Evolutionary conservation across 1,139 yeast genomes (phyloP), one percentile per base, ranked within the genome.

Genomic region (Magnusiomyces ingens): DNA sequence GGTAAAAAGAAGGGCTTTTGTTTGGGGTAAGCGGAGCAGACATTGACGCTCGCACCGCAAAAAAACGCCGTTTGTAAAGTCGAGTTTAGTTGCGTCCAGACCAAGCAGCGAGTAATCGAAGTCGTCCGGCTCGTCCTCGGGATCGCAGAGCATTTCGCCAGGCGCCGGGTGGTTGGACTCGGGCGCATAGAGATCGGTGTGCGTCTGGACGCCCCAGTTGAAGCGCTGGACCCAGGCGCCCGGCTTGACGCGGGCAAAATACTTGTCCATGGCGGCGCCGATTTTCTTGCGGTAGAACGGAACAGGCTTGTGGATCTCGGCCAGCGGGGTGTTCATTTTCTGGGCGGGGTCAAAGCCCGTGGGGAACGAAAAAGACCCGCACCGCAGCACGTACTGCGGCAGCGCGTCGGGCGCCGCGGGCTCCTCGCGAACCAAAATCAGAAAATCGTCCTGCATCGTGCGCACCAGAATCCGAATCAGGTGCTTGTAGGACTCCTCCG

Each of bases 261-360:
- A 82, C 57, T 77, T 71, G 66, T 83, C 84, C 89, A 83, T 83
- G 21, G 84, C 75, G 11, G 69, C 50, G 64, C 82, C 78, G 52
- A 84, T 71, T 59, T 78, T 80, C 45, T 73, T 66, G 54, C 75
- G 72, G 62, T 83, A 83, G 8, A 78, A 76, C 0, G 89, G 89
- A 26, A 84, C 82, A 0, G 88, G 88, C 15, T 70, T 75, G 60
- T 84, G 89, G 46, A 83, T 76, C 36, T 65, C 71, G 26, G 61
- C 58, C 29, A 71, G 63, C n/a, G 66, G 60, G 40, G 56, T 55
- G 56, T 67, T 74, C 62, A 84, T 75, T 55, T 84, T 76, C 42
- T 72, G 75, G 6, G 66, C 62, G 1, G 91, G 93, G 59, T 82
- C 78, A 65, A 86, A 86, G 0, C 93, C 94, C 2, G 86, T 83